These are phyloP conservation scores for Paramecium tetraurelia DNA, from an alignment of 73 alveolate genomes.

Conservation along the genomic window DNA sequence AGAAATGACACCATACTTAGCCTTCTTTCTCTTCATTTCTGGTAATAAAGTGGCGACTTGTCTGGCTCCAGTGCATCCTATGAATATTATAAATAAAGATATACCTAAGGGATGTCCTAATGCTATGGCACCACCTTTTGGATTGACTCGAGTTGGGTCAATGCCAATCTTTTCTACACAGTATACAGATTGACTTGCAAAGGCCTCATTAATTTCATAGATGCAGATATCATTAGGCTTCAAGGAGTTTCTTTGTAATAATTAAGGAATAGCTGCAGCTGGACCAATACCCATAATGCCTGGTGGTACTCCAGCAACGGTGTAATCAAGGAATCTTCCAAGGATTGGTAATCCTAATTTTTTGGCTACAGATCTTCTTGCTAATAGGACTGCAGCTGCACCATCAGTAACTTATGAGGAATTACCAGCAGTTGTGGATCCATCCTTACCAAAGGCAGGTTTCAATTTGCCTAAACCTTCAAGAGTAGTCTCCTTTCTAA, in stretches of 20 bases:
- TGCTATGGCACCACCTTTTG: conserved; percentile 99
- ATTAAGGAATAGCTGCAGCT: conserved; percentile 98
- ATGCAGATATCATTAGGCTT: conserved; percentile 94
- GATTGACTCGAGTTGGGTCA: conserved; percentile 95
- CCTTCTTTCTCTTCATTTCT: conserved; percentile 95
- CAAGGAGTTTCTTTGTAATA: conserved; percentile 91
- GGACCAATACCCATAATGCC: conserved; percentile 99
- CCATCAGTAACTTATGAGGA: conserved; percentile 97
- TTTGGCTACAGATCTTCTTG: conserved; percentile 90
- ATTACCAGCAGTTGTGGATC: conserved; percentile 99
- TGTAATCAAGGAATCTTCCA: conserved; percentile 90
- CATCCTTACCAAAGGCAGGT: conserved; percentile 97
- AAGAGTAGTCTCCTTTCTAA: conserved; percentile 88
- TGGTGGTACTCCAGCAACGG: conserved; percentile 99
- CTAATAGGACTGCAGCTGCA: conserved; percentile 96
- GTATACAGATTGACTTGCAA: conserved; percentile 98
- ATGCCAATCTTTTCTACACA: conserved; percentile 89
- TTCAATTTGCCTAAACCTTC: conserved; percentile 89
- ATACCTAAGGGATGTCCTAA: conserved; percentile 99
- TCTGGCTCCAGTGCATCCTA: conserved; percentile 98
- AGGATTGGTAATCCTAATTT: conserved; percentile 89
- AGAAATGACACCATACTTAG: conserved; percentile 98
- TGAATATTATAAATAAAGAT: neutral
- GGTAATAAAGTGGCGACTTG: conserved; percentile 95
- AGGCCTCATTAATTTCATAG: conserved; percentile 99